Conservation (phyloP, 140 eudicot species). For the Ambrosia hybrid region DNA sequence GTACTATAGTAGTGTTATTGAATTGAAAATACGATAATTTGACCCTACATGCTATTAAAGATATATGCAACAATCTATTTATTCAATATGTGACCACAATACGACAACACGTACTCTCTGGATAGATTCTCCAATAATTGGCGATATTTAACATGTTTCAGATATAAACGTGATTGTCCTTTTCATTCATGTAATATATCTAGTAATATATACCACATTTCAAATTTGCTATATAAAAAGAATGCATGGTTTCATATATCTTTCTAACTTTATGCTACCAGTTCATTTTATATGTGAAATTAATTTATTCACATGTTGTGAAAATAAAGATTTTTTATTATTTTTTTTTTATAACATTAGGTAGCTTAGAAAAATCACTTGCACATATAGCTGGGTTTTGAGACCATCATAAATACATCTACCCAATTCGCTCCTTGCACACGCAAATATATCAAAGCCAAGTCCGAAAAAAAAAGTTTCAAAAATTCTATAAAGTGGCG, state of each 20-base stretch:
- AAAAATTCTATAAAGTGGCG: background rate
- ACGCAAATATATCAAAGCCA: background rate
- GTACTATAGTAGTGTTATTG: background rate
- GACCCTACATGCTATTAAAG: background rate
- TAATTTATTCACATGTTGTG: background rate
- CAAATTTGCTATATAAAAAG: background rate
- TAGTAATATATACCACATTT: background rate
- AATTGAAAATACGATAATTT: background rate
- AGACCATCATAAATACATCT: background rate
- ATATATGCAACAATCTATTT: background rate
- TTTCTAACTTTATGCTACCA: background rate
- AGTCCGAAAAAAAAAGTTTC: background rate
- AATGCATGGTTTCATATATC: background rate
- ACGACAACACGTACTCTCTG: background rate
- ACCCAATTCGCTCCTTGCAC: background rate
- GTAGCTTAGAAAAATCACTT: background rate
- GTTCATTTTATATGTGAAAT: too few species aligned
- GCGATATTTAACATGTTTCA: background rate
- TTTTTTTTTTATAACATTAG: background rate
- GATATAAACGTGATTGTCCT: constrained; percentile 5
- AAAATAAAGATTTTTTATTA: too few species aligned
- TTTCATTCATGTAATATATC: background rate
- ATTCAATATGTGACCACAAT: background rate
- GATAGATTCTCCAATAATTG: constrained; percentile 11
- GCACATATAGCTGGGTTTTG: background rate